Base-by-base conservation (phyloP, 148 eudicot species). In the Cornus florida region DNA sequence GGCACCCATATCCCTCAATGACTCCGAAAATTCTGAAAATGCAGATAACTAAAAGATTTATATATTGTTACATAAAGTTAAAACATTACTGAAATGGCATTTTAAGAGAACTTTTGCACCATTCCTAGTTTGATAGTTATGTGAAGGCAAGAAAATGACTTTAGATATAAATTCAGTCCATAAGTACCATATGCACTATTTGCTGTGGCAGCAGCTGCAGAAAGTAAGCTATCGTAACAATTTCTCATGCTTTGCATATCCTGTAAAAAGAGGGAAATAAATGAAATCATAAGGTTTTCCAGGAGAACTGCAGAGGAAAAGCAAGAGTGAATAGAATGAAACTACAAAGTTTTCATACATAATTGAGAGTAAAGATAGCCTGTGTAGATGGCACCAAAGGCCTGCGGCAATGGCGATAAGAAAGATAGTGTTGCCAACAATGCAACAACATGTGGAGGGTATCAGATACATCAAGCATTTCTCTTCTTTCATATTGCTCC, bases 181-280 rank as follows among this genome's bases (percentile, higher is more conserved):
- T 19, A 78, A 72, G 43, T 91, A 93, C 99, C 99, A 78, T 86
- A 96, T 57, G 97, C 97, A 79, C 95, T 87, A 80, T 96, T 96
- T 41, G 95, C 91, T 24, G 98, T 90, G 20, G 99, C 98, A 33
- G 99, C 99, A 84, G 99, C 98, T 53, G 95, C 99, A 28, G 97
- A 93, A 67, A 96, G 93, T 80, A 96, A 91, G 86, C 95, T 85
- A 73, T 96, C 99, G 73, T 93, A 93, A 84, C 99, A 96, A 74
- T 91, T 75, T 81, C 92, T 89, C 97, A 96, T 93, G 50, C 91
- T 91, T 80, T 89, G 87, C 93, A 96, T 93, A 87, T 96, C 98
- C 99, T 96, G 90, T 77, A 70, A 88, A 71, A 35, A 33, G 24
- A 38, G 33, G 53, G 64, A 23, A 35, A 65, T 16, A 43, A 24